Evolutionary conservation across 192 early-diverging fungal genomes (phyloP), one percentile per base, ranked within the genome.

Genomic region (Coemansia sp.): DNA sequence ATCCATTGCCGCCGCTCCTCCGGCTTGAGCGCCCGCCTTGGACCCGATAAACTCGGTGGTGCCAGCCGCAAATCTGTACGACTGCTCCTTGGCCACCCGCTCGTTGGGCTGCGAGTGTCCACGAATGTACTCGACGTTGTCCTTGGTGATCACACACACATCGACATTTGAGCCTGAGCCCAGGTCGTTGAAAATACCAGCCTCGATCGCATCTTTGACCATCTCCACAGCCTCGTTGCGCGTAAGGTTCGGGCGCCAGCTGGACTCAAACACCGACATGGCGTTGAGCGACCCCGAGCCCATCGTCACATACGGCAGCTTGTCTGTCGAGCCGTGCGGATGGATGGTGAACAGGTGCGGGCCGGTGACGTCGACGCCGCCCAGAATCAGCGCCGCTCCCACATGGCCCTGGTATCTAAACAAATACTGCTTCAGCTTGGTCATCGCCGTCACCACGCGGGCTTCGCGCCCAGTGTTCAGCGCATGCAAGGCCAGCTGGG

Each of bases 181-280:
- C 34, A 97, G 74, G 75, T 99, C 97, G 81, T 99, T 97, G 83
- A 99, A 99, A 62, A 99, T 94, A 88, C 97, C 97, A 12, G 95
- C 90, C 74, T 92, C 88, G 72, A 99, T 94, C 49, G 95, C 94
- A 53, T 96, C 91, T 59, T 90, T 89, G 9, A 97, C 97, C 55
- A 99, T 57, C 25, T 90, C 86, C 57, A 97, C 88, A 7, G 90
- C 97, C 48, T 94, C 93, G 36, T 96, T 88, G 53, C 93, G 85
- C 88, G 83, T 78, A 83, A 98, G 86, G 42, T 89, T 85, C 17
- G 85, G 75, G 72, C 75, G 87, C 90, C 91, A 99, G 57, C 84
- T 68, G 28, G 85, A 83, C 80, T 99, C 97, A 81, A 99, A 96
- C 7, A 99, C 87, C 54, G 91, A 84, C 94, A 99, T 97, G 36